A percentile compares a stretch with the other conserved stretches of the same genome.
Conservation (phyloP, 2,329 filamentous ascomycete genomes). For the Lachnellula occidentalis region DNA sequence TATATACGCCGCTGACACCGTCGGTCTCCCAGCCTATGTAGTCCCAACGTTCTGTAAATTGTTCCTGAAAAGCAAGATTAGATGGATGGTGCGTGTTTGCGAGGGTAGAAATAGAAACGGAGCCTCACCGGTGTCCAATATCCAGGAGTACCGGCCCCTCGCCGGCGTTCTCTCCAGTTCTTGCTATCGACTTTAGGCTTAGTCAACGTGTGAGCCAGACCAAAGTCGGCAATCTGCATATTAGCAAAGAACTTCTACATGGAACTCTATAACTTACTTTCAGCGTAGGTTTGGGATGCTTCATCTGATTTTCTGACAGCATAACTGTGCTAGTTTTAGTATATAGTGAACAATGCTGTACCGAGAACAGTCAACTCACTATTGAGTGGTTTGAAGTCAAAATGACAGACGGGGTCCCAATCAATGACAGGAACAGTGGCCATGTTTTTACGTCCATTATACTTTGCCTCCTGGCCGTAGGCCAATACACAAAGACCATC, state of each 20-base stretch:
- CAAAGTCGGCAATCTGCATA: background rate
- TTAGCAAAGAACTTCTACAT: background rate
- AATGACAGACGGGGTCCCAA: background rate
- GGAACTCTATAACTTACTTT: background rate
- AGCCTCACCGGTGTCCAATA: background rate
- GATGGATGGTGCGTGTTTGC: background rate
- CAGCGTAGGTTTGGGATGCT: background rate
- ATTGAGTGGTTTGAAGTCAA: background rate
- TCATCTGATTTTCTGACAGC: background rate
- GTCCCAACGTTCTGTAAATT: conserved; percentile 9
- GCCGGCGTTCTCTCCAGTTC: background rate
- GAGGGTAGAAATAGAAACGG: too few species aligned
- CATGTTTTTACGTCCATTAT: background rate
- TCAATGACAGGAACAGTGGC: background rate
- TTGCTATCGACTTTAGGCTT: background rate
- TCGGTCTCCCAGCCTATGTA: background rate
- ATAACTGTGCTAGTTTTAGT: background rate
- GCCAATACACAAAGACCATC: conserved; percentile 3
- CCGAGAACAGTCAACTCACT: background rate
- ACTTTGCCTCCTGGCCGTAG: background rate
- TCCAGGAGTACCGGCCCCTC: background rate
- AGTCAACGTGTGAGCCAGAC: background rate
- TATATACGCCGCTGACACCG: conserved; percentile 7
- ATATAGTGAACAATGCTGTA: too few species aligned
- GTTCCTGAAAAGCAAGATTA: background rate